These are phyloP conservation scores for Fraxinus paxiana DNA, from an alignment of 305 asterid genomes.

Conservation along the genomic window DNA sequence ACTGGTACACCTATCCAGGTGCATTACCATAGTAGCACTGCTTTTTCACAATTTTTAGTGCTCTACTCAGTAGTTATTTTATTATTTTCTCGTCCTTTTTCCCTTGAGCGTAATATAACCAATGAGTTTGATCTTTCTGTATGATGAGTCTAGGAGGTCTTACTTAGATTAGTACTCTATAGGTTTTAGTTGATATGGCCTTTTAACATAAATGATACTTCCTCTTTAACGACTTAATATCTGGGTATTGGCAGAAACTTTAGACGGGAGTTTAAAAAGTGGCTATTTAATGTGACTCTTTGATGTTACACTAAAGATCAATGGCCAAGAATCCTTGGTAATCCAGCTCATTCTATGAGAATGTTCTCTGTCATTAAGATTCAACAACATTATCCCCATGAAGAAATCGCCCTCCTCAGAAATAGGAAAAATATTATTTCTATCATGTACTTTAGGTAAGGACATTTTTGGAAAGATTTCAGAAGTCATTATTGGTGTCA, in stretches of 20 bases:
- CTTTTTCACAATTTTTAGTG: neutral
- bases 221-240: neutral
- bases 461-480: neutral
- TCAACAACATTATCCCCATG: neutral
- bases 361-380: neutral
- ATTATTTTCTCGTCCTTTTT: neutral
- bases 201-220: neutral
- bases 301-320: neutral
- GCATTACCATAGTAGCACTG: conserved; percentile 13
- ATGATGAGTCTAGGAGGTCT: neutral
- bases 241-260: neutral
- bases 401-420: neutral
- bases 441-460: neutral
- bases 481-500: neutral
- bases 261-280: neutral
- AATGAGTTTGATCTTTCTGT: neutral
- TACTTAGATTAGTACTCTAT: neutral
- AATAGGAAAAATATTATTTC: neutral
- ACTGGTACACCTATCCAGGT: conserved; percentile 99
- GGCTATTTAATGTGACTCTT: neutral
- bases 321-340: neutral
- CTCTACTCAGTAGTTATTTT: neutral
- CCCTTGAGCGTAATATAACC: neutral
- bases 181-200: neutral
- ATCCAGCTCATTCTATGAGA: neutral